phyloP scores from a whole-genome alignment of 2,329 filamentous ascomycete species.

The Ophiosphaerella herpotricha region DNA sequence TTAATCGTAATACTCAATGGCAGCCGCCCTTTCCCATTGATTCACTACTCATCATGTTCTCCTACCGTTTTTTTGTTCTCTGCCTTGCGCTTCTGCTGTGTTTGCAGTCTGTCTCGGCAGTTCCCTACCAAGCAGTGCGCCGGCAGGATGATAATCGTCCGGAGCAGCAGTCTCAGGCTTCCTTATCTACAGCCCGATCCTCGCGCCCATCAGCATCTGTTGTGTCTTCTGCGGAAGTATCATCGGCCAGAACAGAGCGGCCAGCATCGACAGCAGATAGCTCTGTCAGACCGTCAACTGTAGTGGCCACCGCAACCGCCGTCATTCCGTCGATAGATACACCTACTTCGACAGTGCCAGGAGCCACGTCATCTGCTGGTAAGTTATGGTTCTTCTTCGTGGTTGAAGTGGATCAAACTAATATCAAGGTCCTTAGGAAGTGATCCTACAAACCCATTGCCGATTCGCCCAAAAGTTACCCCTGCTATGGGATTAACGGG shows the following conservation, averaged over 20 bases:
- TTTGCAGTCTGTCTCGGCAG: slow-evolving; percentile 27
- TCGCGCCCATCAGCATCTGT: slow-evolving; percentile 21
- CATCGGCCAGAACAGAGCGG: slow-evolving; percentile 17
- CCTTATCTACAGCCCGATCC: slow-evolving; percentile 13
- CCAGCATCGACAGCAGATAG: slow-evolving; percentile 15
- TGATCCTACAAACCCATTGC: slow-evolving; percentile 54
- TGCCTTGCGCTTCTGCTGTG: slow-evolving; percentile 33
- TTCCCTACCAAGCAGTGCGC: slow-evolving; percentile 26
- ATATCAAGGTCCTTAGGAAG: slow-evolving; percentile 7
- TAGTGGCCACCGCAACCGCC: slow-evolving; percentile 8
- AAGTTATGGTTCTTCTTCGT: background rate
- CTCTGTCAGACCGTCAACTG: slow-evolving; percentile 16
- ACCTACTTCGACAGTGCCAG: slow-evolving; percentile 19
- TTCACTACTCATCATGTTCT: slow-evolving; percentile 32
- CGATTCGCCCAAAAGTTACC: slow-evolving; percentile 74
- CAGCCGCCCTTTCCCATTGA: slow-evolving; percentile 18
- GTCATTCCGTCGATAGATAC: slow-evolving; percentile 20
- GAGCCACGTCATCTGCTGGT: slow-evolving; percentile 27
- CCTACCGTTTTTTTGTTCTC: slow-evolving; percentile 28
- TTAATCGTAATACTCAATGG: slow-evolving; percentile 34
- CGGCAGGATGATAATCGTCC: slow-evolving; percentile 37
- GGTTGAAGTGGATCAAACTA: background rate
- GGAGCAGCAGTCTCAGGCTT: slow-evolving; percentile 14
- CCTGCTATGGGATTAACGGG: slow-evolving; percentile 82
- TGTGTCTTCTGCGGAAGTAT: slow-evolving; percentile 9